A percentile compares a stretch with the other conserved stretches of the same genome.
These are phyloP conservation scores for Aspergillus transmontanensis DNA, from an alignment of 2,329 filamentous ascomycete genomes.

Conservation along the genomic window DNA sequence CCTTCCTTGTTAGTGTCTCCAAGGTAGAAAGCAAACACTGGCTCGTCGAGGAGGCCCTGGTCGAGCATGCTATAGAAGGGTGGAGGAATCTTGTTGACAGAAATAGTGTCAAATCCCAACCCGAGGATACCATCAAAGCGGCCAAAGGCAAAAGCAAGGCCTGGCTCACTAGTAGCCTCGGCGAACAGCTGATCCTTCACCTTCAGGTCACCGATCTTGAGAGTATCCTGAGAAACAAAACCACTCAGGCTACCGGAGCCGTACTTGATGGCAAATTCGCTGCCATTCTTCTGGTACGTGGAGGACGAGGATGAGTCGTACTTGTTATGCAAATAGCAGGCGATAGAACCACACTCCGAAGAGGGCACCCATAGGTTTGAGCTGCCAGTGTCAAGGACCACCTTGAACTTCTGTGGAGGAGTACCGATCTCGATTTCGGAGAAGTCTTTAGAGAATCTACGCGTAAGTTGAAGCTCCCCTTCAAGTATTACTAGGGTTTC, in stretches of 20 bases:
- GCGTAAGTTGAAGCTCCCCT: neutral
- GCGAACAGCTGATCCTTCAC: constrained; percentile 93
- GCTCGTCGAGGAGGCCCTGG: constrained; percentile 85
- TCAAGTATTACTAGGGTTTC: constrained; percentile 37
- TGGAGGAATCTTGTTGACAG: constrained; percentile 92
- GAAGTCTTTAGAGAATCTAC: constrained; percentile 69
- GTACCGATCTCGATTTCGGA: constrained; percentile 92
- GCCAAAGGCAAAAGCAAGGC: constrained; percentile 95
- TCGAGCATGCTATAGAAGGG: constrained; percentile 97
- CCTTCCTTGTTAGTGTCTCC: constrained; percentile 71
- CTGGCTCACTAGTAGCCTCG: constrained; percentile 93
- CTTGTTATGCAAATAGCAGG: constrained; percentile 95
- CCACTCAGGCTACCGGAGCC: constrained; percentile 92
- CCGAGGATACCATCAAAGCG: constrained; percentile 96
- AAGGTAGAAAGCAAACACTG: constrained; percentile 96
- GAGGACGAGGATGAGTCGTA: constrained; percentile 90
- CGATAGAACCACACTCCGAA: constrained; percentile 85
- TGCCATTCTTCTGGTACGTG: constrained; percentile 92
- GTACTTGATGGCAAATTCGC: constrained; percentile 89
- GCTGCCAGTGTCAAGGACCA: constrained; percentile 96
- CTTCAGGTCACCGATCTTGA: constrained; percentile 85
- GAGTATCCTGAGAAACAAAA: constrained; percentile 85
- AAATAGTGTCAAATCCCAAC: constrained; percentile 91
- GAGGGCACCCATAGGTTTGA: constrained; percentile 99
- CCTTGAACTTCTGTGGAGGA: constrained; percentile 95